Evolutionary conservation across 139 green algal species (phyloP).

Genomic region (Mesotaenium endlicherianum): DNA sequence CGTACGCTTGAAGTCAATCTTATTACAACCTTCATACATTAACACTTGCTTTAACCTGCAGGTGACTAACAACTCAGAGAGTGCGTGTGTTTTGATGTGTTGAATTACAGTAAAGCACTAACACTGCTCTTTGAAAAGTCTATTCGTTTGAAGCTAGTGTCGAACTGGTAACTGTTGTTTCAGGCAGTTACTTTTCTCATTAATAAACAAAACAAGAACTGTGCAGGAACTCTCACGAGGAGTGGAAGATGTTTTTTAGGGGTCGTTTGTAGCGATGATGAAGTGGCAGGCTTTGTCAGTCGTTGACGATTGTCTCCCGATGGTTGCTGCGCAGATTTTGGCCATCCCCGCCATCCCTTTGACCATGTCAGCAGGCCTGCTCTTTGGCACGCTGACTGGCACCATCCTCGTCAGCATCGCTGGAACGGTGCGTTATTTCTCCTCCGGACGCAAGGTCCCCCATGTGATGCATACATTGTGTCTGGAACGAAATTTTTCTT

Average conservation of each 20-base stretch:
- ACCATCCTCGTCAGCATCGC: slow-evolving; percentile 44
- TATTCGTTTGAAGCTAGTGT: not conserved
- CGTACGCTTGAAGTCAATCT: no score
- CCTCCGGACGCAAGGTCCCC: no score
- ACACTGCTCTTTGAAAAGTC: not conserved
- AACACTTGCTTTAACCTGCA: not conserved
- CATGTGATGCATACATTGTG: no score
- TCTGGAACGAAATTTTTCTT: no score
- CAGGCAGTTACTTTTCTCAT: not conserved
- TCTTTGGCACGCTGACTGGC: slow-evolving; percentile 42
- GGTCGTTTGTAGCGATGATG: not conserved
- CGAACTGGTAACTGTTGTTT: not conserved
- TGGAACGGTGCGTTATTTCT: slow-evolving; percentile 29
- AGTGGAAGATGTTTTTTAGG: not conserved
- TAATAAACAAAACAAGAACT: not conserved
- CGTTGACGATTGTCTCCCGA: not conserved
- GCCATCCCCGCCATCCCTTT: slow-evolving; percentile 51
- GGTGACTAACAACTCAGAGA: not conserved
- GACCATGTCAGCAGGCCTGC: slow-evolving; percentile 48
- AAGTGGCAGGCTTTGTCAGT: not conserved
- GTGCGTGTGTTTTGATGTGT: not conserved
- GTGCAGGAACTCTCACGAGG: not conserved
- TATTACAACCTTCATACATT: not conserved
- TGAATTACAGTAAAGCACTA: not conserved
- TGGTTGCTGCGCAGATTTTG: slow-evolving; percentile 14